These are phyloP conservation scores for Rugosomyces carneus DNA, from an alignment of 1,284 basidiomycete genomes.

Conservation along the genomic window DNA sequence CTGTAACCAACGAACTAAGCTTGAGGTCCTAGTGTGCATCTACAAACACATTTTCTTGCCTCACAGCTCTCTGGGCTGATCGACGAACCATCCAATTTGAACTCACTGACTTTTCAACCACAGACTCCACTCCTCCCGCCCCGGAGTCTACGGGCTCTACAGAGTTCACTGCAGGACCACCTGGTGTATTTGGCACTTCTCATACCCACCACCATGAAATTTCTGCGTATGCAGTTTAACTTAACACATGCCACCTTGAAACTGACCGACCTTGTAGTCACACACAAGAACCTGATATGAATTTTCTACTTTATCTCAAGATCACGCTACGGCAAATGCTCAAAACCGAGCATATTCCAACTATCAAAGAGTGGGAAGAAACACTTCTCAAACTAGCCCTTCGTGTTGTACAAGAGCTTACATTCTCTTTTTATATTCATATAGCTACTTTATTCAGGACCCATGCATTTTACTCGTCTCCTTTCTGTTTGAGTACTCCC, in stretches of 20 bases:
- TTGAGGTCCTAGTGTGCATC: conserved; percentile 49
- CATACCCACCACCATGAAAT: conserved; percentile 62
- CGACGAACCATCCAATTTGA: conserved; percentile 71
- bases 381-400: conserved; percentile 76
- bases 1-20: conserved; percentile 55
- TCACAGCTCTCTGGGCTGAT: conserved; percentile 75
- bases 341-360: conserved; percentile 71
- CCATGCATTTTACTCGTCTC: conserved; percentile 95
- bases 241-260: neutral
- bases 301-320: conserved; percentile 82
- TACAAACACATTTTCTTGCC: conserved; percentile 84
- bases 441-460: conserved; percentile 62
- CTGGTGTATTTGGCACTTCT: conserved; percentile 56
- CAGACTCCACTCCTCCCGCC: conserved; percentile 54
- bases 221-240: conserved; percentile 55
- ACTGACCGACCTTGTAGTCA: conserved; percentile 40
- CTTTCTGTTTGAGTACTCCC: conserved; percentile 93
- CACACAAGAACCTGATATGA: conserved; percentile 75
- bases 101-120: conserved; percentile 77
- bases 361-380: conserved; percentile 81
- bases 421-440: conserved; percentile 57
- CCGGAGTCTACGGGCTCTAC: conserved; percentile 60
- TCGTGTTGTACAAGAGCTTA: conserved; percentile 70
- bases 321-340: conserved; percentile 88
- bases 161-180: conserved; percentile 74